Conservation (phyloP, 140 eudicot genomes). For the Anethum foeniculum region DNA sequence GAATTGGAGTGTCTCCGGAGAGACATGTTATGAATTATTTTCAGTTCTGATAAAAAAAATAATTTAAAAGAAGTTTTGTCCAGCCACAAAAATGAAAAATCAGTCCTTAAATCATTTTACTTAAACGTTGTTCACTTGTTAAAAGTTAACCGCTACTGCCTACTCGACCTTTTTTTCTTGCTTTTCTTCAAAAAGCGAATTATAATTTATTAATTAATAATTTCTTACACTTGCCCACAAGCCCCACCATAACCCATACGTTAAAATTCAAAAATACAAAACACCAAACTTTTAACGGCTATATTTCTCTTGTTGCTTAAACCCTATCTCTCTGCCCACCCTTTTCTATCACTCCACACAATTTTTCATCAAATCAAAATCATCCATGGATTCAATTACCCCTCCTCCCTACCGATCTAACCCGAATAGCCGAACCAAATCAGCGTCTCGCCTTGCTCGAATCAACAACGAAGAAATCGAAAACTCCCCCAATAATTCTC, state of each 20-base stretch:
- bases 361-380: not conserved
- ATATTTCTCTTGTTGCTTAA: conserved; percentile 12
- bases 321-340: conserved; percentile 3
- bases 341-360: not conserved
- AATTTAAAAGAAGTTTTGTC: too few species aligned
- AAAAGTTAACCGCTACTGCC: not conserved
- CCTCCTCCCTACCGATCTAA: conserved; percentile 35
- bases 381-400: conserved; percentile 39
- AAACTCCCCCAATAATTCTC: conserved; percentile 38
- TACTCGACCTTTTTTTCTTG: not conserved
- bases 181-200: not conserved
- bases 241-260: conserved; percentile 3
- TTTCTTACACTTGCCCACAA: not conserved
- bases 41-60: too few species aligned
- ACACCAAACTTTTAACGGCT: conserved; percentile 35
- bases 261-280: conserved; percentile 19
- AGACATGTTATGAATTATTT: too few species aligned
- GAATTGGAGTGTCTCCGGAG: too few species aligned
- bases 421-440: conserved; percentile 40
- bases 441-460: conserved; percentile 65
- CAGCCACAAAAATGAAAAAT: too few species aligned
- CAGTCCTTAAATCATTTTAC: too few species aligned
- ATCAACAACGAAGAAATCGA: conserved; percentile 29
- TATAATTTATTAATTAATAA: too few species aligned
- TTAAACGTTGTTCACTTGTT: too few species aligned